Evolutionary conservation across 2,329 filamentous ascomycete genomes (phyloP).

Genomic region (Didymella arachidicola): DNA sequence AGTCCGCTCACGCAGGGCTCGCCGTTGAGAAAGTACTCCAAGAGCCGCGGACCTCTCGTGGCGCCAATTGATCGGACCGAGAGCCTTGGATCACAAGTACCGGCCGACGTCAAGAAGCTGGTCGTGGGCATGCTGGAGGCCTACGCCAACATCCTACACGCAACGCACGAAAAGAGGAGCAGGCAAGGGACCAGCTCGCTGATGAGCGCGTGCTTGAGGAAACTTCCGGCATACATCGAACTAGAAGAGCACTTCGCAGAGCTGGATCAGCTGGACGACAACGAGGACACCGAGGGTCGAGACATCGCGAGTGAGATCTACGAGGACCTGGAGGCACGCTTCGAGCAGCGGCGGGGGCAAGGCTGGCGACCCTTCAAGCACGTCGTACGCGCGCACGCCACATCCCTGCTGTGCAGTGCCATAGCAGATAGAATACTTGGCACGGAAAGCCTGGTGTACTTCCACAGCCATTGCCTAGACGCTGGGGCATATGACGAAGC

Average conservation of each 20-base stretch:
- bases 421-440: slow-evolving; percentile 45
- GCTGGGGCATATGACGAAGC: slow-evolving; percentile 46
- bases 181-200: slow-evolving; percentile 50
- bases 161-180: slow-evolving; percentile 37
- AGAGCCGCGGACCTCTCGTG: slow-evolving; percentile 36
- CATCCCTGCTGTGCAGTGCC: slow-evolving; percentile 49
- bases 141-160: slow-evolving; percentile 47
- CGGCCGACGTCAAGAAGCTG: slow-evolving; percentile 40
- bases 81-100: slow-evolving; percentile 31
- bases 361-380: slow-evolving; percentile 53
- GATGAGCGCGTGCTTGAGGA: slow-evolving; percentile 49
- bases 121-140: slow-evolving; percentile 43
- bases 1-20: slow-evolving; percentile 43
- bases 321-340: slow-evolving; percentile 48
- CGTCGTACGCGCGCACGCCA: slow-evolving; percentile 53
- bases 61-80: slow-evolving; percentile 31
- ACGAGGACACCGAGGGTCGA: slow-evolving; percentile 40
- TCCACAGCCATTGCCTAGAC: slow-evolving; percentile 43
- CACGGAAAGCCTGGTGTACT: slow-evolving; percentile 31
- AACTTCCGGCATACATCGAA: slow-evolving; percentile 53
- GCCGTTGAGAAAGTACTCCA: slow-evolving; percentile 34
- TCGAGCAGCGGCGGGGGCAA: slow-evolving; percentile 43
- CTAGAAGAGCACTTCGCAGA: slow-evolving; percentile 50
- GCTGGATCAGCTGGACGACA: slow-evolving; percentile 40
- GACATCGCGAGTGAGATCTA: slow-evolving; percentile 52